Conservation (phyloP, 1,284 basidiomycete species). For the Trametes sp. region DNA sequence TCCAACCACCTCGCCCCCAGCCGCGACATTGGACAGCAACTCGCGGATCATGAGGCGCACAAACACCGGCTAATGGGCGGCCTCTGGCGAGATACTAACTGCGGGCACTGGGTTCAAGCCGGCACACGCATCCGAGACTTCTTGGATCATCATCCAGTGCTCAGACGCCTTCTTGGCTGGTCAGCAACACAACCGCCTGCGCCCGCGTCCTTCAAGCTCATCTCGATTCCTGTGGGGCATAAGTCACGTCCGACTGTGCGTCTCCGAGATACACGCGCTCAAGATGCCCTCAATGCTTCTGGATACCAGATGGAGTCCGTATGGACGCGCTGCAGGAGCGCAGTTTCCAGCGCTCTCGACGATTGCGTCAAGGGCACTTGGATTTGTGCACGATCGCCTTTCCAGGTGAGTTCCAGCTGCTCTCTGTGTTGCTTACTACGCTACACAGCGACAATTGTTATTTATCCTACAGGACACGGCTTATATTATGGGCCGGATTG, state of each 20-base stretch:
- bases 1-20: slow-evolving; percentile 53
- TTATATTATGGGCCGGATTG: neutral
- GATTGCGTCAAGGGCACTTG: neutral
- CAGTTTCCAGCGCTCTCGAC: neutral
- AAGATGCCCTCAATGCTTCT: neutral
- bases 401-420: no score
- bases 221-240: neutral
- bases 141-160: slow-evolving; percentile 1
- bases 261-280: neutral
- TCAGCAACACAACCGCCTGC: neutral
- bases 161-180: neutral
- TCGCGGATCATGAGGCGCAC: slow-evolving; percentile 39
- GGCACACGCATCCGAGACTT: slow-evolving; percentile 16
- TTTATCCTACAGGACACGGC: neutral
- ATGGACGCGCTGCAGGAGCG: neutral
- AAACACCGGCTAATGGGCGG: slow-evolving; percentile 28
- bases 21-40: slow-evolving; percentile 42
- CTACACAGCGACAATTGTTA: neutral
- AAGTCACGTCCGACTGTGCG: neutral
- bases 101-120: slow-evolving; percentile 21
- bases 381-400: neutral
- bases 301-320: neutral
- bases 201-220: neutral
- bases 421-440: neutral
- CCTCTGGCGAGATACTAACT: slow-evolving; percentile 14